phyloP scores from a whole-genome alignment of 2,329 filamentous ascomycete species.

The Xylariales sp. region DNA sequence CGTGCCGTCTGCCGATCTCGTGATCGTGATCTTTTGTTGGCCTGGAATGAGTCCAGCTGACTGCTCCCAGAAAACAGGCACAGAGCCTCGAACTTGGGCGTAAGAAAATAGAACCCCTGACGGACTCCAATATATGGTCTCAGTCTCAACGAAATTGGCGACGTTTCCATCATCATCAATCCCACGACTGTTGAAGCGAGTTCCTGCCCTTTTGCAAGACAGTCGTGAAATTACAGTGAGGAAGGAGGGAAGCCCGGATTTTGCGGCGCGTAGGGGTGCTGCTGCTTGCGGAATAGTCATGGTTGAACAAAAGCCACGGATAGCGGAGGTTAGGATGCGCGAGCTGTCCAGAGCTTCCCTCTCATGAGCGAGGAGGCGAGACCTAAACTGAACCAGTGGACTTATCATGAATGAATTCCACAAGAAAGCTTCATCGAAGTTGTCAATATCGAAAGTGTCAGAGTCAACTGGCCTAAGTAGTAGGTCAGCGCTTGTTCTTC shows the following conservation, averaged over 20 bases:
- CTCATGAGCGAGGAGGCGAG: constrained; percentile 70
- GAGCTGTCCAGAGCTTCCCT: constrained; percentile 78
- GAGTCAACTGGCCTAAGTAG: constrained; percentile 64
- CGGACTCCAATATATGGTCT: constrained; percentile 86
- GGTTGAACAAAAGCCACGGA: constrained; percentile 86
- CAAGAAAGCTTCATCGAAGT: constrained; percentile 85
- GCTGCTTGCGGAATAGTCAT: constrained; percentile 76
- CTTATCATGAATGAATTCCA: constrained; percentile 99
- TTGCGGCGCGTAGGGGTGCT: constrained; percentile 62
- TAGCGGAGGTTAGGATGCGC: constrained; percentile 85
- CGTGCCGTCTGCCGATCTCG: constrained; percentile 81
- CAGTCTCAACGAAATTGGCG: constrained; percentile 97
- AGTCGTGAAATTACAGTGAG: constrained; percentile 88
- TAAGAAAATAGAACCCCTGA: constrained; percentile 83
- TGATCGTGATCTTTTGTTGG: constrained; percentile 91
- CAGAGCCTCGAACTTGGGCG: constrained; percentile 85
- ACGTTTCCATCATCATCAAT: constrained; percentile 98
- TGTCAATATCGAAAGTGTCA: constrained; percentile 82
- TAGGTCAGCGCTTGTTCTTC: constrained; percentile 11
- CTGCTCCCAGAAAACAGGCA: constrained; percentile 98
- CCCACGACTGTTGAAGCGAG: constrained; percentile 92
- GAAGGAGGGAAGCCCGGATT: constrained; percentile 71
- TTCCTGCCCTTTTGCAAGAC: constrained; percentile 87
- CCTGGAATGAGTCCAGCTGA: constrained; percentile 80
- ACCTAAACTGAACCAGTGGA: constrained; percentile 84